A percentile compares a stretch with the other conserved stretches of the same genome.
phyloP scores from a whole-genome alignment of 2,329 filamentous ascomycete genomes.

The Fonsecaea monophora region DNA sequence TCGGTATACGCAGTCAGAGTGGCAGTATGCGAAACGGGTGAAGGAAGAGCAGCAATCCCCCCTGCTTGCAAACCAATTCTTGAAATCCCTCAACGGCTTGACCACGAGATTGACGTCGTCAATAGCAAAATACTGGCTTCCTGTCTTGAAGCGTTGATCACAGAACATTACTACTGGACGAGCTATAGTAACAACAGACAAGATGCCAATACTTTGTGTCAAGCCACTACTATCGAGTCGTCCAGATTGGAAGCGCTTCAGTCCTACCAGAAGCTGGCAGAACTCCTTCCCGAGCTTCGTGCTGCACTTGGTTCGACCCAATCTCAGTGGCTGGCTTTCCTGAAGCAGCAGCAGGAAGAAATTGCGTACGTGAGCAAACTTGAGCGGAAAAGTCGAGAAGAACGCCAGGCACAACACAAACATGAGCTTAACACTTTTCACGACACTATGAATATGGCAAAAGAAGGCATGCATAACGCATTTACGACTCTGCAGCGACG shows the following conservation, averaged over 20 bases:
- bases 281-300: slow-evolving; percentile 34
- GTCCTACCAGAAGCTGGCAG: slow-evolving; percentile 33
- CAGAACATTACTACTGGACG: slow-evolving; percentile 65
- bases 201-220: slow-evolving; percentile 67
- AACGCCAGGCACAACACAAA: slow-evolving; percentile 24
- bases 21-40: slow-evolving; percentile 67
- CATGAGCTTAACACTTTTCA: slow-evolving; percentile 19
- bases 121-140: slow-evolving; percentile 47
- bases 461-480: slow-evolving; percentile 24
- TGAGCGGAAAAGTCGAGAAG: slow-evolving; percentile 25
- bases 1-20: slow-evolving; percentile 68
- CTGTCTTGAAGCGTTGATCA: slow-evolving; percentile 63
- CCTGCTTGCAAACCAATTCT: slow-evolving; percentile 58
- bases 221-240: slow-evolving; percentile 55
- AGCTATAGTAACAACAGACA: slow-evolving; percentile 69
- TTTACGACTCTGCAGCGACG: slow-evolving; percentile 24
- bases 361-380: slow-evolving; percentile 20
- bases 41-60: slow-evolving; percentile 59
- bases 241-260: slow-evolving; percentile 32
- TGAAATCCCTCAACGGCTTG: slow-evolving; percentile 36
- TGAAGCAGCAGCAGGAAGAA: slow-evolving; percentile 29
- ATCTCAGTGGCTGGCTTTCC: slow-evolving; percentile 30
- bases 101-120: slow-evolving; percentile 38
- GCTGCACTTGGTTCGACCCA: slow-evolving; percentile 23
- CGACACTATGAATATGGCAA: slow-evolving; percentile 25